Evolutionary conservation across 148 eudicot genomes (phyloP).

Genomic region (Fallopia convolvulus): DNA sequence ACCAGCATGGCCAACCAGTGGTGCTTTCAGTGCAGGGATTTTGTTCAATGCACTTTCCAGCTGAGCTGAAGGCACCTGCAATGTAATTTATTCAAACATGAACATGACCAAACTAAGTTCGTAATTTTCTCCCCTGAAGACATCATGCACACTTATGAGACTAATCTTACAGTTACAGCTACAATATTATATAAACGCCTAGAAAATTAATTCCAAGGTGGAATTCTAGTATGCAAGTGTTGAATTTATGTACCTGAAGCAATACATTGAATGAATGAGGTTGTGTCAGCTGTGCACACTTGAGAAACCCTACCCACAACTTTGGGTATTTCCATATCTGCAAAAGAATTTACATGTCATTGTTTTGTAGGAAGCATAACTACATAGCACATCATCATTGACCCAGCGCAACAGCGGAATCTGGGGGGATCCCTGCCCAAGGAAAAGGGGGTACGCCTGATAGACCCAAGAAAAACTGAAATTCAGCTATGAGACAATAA

Average conservation of each 20-base stretch:
- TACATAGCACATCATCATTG: background rate
- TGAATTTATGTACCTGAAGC: constrained; percentile 67
- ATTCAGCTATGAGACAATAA: no score
- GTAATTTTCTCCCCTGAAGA: no score
- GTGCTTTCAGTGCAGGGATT: constrained; percentile 59
- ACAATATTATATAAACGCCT: background rate
- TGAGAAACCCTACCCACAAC: constrained; percentile 97
- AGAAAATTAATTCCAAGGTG: background rate
- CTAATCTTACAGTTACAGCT: background rate
- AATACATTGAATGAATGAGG: constrained; percentile 84
- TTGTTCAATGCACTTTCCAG: constrained; percentile 80
- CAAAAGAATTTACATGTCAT: constrained; percentile 12
- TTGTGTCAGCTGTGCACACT: constrained; percentile 79
- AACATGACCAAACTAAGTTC: background rate
- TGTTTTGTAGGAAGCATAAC: background rate
- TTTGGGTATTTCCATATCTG: constrained; percentile 98
- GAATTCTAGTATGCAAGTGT: background rate
- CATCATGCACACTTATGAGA: background rate
- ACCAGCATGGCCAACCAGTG: constrained; percentile 66
- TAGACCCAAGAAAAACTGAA: no score
- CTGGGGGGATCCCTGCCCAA: no score
- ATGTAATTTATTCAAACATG: background rate
- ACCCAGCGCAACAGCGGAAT: no score
- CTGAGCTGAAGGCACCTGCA: constrained; percentile 79
- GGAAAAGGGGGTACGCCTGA: no score